phyloP scores from a whole-genome alignment of 2,329 filamentous ascomycete genomes.

The Pseudonectria buxi region DNA sequence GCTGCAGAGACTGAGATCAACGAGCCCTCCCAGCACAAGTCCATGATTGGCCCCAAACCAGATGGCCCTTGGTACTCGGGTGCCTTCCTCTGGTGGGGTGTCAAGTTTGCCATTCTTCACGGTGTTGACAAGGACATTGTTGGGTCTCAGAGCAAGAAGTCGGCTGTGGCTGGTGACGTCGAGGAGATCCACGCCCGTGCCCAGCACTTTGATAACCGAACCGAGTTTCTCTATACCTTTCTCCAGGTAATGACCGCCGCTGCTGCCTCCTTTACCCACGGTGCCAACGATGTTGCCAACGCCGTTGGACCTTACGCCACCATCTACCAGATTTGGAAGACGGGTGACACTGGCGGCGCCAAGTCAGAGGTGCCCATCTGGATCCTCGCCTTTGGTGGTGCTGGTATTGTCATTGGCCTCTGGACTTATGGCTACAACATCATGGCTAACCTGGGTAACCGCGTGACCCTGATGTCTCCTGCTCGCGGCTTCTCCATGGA shows the following conservation, averaged over 20 bases:
- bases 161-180: conserved; percentile 44
- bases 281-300: conserved; percentile 60
- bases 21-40: conserved; percentile 23
- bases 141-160: conserved; percentile 28
- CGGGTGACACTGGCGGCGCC: conserved; percentile 34
- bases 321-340: conserved; percentile 54
- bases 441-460: conserved; percentile 57
- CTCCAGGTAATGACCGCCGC: conserved; percentile 54
- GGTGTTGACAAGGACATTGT: conserved; percentile 41
- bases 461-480: conserved; percentile 56
- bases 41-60: conserved; percentile 33
- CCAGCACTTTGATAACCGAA: conserved; percentile 53
- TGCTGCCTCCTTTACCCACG: conserved; percentile 58
- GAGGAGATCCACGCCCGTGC: conserved; percentile 50
- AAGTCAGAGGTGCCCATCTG: conserved; percentile 50
- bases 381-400: conserved; percentile 50
- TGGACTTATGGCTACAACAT: conserved; percentile 59
- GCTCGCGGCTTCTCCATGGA: conserved; percentile 55
- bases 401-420: conserved; percentile 47
- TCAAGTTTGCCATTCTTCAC: conserved; percentile 40
- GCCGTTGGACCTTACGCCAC: conserved; percentile 57
- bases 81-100: conserved; percentile 36
- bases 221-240: conserved; percentile 56
- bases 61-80: conserved; percentile 37
- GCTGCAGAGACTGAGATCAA: conserved; percentile 24